These are phyloP conservation scores for Capsicum pubescens DNA, from an alignment of 257 asterid species.

Conservation along the genomic window DNA sequence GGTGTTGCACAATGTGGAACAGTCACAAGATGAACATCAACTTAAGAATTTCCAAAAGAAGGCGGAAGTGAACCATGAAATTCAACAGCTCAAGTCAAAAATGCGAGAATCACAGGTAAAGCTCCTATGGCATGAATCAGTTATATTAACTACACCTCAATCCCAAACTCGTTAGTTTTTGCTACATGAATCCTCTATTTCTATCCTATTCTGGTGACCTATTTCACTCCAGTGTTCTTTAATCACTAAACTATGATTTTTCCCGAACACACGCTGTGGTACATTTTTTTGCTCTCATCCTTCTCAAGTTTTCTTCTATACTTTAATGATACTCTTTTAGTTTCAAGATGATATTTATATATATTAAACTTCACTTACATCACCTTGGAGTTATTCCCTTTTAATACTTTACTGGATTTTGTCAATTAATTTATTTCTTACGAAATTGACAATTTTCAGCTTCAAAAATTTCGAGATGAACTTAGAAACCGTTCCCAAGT, in stretches of 20 bases:
- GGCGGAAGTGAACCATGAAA: conserved; percentile 95
- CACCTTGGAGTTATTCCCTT: neutral
- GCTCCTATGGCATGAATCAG: conserved; percentile 16
- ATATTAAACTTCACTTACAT: neutral
- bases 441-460: conserved; percentile 51
- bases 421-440: neutral
- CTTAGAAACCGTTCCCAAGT: conserved; percentile 95
- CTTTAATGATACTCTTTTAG: neutral
- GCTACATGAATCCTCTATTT: conserved; percentile 3
- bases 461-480: conserved; percentile 96
- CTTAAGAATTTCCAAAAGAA: conserved; percentile 82
- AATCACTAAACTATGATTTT: no score
- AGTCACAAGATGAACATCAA: conserved; percentile 91
- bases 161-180: neutral
- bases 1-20: conserved; percentile 34
- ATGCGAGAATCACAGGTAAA: conserved; percentile 98
- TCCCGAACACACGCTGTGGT: neutral
- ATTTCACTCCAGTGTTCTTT: neutral
- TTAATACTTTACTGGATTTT: conserved; percentile 1
- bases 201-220: neutral
- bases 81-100: conserved; percentile 87
- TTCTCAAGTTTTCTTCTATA: conserved; percentile 6
- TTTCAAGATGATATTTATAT: neutral
- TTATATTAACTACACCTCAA: neutral
- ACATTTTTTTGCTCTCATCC: neutral